A percentile compares a stretch with the other conserved stretches of the same genome.
Conservation (phyloP, 2,329 filamentous ascomycete species). For the Curvularia sp. region DNA sequence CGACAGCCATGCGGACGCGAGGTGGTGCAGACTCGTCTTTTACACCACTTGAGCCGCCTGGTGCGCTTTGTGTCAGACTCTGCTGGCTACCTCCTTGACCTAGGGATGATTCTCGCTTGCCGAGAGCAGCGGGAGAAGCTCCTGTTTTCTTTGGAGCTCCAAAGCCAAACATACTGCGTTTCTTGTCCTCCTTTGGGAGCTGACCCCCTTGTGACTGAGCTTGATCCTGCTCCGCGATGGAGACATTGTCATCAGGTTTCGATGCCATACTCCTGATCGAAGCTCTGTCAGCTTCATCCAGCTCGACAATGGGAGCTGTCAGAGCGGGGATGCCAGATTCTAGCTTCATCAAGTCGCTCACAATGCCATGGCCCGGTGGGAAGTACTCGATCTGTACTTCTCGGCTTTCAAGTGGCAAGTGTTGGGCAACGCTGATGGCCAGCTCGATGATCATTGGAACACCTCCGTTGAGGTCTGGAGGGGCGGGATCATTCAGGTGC, state of each 20-base stretch:
- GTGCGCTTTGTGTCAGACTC: constrained; percentile 45
- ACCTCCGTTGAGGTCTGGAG: constrained; percentile 82
- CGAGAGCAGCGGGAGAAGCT: constrained; percentile 39
- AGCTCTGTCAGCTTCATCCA: constrained; percentile 54
- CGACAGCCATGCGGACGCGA: constrained; percentile 58
- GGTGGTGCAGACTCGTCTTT: constrained; percentile 53
- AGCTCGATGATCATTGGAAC: constrained; percentile 93
- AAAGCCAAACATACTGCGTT: constrained; percentile 55
- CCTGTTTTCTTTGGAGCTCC: constrained; percentile 50
- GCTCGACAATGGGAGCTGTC: constrained; percentile 52
- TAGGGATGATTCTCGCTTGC: constrained; percentile 51
- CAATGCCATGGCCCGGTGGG: constrained; percentile 74
- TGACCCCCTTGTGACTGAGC: constrained; percentile 43
- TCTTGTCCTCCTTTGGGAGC: constrained; percentile 44
- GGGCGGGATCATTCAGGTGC: constrained; percentile 77
- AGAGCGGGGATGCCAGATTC: constrained; percentile 66
- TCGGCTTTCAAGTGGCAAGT: constrained; percentile 87
- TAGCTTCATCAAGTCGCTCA: constrained; percentile 81
- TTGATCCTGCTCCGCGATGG: constrained; percentile 43
- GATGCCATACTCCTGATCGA: constrained; percentile 46
- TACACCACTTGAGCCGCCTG: constrained; percentile 51
- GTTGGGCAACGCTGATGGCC: constrained; percentile 82
- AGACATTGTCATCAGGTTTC: constrained; percentile 39
- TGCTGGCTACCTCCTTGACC: constrained; percentile 50
- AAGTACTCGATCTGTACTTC: constrained; percentile 91